phyloP scores from a whole-genome alignment of 169 alveolate species.

The Amoebophrya sp. region DNA sequence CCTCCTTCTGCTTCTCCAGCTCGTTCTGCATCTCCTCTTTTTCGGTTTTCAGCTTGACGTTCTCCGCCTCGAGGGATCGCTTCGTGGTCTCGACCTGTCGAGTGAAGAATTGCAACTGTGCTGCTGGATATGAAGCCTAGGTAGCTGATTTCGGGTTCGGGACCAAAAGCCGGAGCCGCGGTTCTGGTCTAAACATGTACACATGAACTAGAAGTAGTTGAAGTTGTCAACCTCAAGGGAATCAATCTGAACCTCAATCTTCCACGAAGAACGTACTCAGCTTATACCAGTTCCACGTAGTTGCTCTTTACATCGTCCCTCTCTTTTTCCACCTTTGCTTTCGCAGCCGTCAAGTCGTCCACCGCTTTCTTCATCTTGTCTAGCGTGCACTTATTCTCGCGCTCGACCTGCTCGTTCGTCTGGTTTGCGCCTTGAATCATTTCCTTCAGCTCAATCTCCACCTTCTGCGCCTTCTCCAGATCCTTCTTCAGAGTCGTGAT shows the following conservation, averaged over 20 bases:
- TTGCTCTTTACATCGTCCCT: background rate
- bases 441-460: too few relatives aligned
- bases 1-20: background rate
- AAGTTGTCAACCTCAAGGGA: too few relatives aligned
- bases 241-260: too few relatives aligned
- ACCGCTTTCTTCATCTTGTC: background rate
- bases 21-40: background rate
- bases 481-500: too few relatives aligned
- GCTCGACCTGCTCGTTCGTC: background rate
- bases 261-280: too few relatives aligned
- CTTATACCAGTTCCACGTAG: background rate
- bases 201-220: too few relatives aligned
- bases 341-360: background rate
- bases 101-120: too few relatives aligned
- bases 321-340: background rate
- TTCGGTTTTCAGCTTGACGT: background rate
- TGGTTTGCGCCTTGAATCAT: background rate
- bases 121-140: too few relatives aligned
- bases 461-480: too few relatives aligned
- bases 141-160: too few relatives aligned
- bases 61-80: background rate
- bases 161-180: too few relatives aligned
- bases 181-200: too few relatives aligned
- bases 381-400: background rate
- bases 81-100: background rate